Percentiles rank a stretch among this genome's conserved stretches.
Conservation (phyloP, 2,329 filamentous ascomycete species). For the Xylariaceae sp. region DNA sequence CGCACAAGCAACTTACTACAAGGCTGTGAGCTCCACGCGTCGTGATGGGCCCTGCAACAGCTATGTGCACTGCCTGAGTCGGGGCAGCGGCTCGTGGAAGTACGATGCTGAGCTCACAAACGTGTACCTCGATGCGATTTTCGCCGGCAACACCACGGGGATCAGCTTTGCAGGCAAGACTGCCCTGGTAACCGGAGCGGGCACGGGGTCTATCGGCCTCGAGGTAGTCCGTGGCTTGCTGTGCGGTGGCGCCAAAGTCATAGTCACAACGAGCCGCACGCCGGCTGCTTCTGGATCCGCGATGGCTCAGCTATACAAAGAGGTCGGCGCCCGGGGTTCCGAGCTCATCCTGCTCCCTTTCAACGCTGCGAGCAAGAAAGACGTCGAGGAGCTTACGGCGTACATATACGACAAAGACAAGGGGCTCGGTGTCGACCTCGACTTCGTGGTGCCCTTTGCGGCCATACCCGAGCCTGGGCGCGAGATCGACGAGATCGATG, state of each 20-base stretch:
- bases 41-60: slow-evolving; percentile 59
- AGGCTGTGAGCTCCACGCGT: slow-evolving; percentile 67
- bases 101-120: slow-evolving; percentile 99
- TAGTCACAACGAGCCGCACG: slow-evolving; percentile 96
- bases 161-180: slow-evolving; percentile 89
- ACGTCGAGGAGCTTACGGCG: slow-evolving; percentile 85
- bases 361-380: slow-evolving; percentile 98
- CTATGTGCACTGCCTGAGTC: slow-evolving; percentile 89
- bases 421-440: slow-evolving; percentile 94
- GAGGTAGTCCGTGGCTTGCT: slow-evolving; percentile 96
- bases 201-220: slow-evolving; percentile 93
- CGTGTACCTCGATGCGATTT: slow-evolving; percentile 91
- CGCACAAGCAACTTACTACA: slow-evolving; percentile 43
- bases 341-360: slow-evolving; percentile 97
- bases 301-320: slow-evolving; percentile 92
- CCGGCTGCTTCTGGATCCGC: slow-evolving; percentile 97
- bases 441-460: slow-evolving; percentile 92
- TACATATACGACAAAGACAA: slow-evolving; percentile 97
- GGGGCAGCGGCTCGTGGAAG: slow-evolving; percentile 94
- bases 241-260: slow-evolving; percentile 90
- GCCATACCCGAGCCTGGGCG: slow-evolving; percentile 97
- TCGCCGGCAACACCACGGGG: slow-evolving; percentile 81
- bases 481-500: slow-evolving; percentile 94
- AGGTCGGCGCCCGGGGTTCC: slow-evolving; percentile 73
- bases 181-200: slow-evolving; percentile 95